These are phyloP conservation scores for Eucalyptus shirleyi DNA, from an alignment of 345 rosid genomes.

Conservation along the genomic window DNA sequence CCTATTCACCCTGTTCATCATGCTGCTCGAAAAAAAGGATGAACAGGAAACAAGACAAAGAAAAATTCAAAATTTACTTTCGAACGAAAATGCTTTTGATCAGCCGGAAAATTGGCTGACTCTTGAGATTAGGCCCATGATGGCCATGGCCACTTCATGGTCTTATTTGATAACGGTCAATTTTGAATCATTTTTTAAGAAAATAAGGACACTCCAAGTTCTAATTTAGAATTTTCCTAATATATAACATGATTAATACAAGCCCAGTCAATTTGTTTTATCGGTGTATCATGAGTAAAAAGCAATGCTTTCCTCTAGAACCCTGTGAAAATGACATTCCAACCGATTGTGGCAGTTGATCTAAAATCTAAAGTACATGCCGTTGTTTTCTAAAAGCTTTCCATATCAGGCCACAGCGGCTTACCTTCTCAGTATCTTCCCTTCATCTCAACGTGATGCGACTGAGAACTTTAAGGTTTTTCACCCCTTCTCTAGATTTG, in stretches of 20 bases:
- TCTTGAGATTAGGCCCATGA: neutral
- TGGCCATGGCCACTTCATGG: fast-evolving
- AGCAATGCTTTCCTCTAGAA: neutral
- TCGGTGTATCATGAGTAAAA: neutral
- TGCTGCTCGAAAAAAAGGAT: neutral
- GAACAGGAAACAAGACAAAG: neutral
- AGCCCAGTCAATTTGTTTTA: neutral
- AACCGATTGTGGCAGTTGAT: neutral
- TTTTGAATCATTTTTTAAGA: neutral
- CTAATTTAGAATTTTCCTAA: neutral
- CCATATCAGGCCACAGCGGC: neutral
- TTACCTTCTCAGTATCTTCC: neutral
- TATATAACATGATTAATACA: neutral
- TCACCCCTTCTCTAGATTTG: neutral
- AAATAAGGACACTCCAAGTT: neutral
- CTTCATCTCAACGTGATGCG: neutral
- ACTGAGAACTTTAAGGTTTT: neutral
- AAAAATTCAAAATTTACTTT: neutral
- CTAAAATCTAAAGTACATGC: neutral
- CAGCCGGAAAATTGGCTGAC: neutral
- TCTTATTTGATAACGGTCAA: neutral
- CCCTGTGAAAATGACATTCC: neutral
- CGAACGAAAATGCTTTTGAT: neutral
- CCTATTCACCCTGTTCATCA: neutral
- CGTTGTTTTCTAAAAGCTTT: neutral